phyloP scores from a whole-genome alignment of 306 rosid genomes.

The Alnus glutinosa region DNA sequence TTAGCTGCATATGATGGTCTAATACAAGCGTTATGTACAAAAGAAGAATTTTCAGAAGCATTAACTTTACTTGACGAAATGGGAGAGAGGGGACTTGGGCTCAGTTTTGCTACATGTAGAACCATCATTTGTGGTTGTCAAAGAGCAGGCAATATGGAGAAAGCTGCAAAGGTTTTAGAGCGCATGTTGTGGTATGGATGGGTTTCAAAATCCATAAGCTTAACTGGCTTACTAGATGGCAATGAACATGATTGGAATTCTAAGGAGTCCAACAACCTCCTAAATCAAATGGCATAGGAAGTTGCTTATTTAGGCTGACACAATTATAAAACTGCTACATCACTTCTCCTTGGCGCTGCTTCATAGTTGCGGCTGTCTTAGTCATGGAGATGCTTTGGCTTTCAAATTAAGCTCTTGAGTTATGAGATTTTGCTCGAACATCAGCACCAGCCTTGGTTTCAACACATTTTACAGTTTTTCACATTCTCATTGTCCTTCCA shows the following conservation, averaged over 20 bases:
- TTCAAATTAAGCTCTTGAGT: too few relatives aligned
- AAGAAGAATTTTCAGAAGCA: conserved; percentile 10
- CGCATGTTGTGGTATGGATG: conserved; percentile 39
- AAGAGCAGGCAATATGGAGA: conserved; percentile 24
- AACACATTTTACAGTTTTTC: too few relatives aligned
- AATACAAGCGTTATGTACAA: conserved; percentile 22
- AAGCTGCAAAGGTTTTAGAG: conserved; percentile 38
- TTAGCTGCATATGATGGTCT: conserved; percentile 24
- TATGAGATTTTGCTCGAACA: too few relatives aligned
- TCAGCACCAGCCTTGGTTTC: too few relatives aligned
- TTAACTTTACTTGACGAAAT: conserved; percentile 35
- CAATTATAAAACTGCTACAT: neutral
- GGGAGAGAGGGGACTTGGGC: conserved; percentile 30
- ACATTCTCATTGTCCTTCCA: too few relatives aligned
- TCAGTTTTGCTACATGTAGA: conserved; percentile 29
- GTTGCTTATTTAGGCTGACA: neutral
- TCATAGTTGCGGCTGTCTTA: neutral
- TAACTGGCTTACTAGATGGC: neutral
- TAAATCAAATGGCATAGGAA: neutral
- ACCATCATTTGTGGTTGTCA: conserved; percentile 30
- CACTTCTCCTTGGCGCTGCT: neutral
- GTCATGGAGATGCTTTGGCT: conserved; percentile 2
- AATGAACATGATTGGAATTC: neutral
- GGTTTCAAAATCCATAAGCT: conserved; percentile 31
- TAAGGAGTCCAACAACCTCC: neutral